phyloP scores from a whole-genome alignment of 2,329 filamentous ascomycete species.

The Penicillium sclerotigenum region DNA sequence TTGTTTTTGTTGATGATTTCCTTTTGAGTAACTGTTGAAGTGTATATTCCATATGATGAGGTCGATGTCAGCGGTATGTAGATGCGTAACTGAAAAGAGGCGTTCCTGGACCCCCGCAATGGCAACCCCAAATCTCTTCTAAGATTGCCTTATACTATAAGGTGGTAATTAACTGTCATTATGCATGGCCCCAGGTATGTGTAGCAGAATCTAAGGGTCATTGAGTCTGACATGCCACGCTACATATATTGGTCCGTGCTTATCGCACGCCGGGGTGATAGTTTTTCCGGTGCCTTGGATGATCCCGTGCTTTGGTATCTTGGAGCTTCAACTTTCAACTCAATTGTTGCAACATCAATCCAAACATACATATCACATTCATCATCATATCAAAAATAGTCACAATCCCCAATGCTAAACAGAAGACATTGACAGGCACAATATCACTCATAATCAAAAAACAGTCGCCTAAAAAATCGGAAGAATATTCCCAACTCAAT shows the following conservation, averaged over 20 bases:
- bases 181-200: neutral
- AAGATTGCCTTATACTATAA: neutral
- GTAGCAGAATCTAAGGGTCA: neutral
- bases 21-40: neutral
- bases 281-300: neutral
- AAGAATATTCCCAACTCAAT: neutral
- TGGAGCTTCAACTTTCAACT: neutral
- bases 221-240: neutral
- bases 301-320: neutral
- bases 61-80: neutral
- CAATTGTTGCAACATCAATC: neutral
- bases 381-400: neutral
- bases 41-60: neutral
- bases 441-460: slow-evolving; percentile 1
- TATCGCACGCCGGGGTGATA: neutral
- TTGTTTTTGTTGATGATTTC: neutral
- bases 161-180: neutral
- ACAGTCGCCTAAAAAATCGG: neutral
- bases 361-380: neutral
- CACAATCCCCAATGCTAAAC: neutral
- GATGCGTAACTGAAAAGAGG: neutral
- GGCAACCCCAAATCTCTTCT: neutral
- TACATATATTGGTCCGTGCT: neutral
- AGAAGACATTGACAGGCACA: neutral
- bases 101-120: neutral